These are phyloP conservation scores for Helicocarpus griseus DNA, from an alignment of 2,329 filamentous ascomycete genomes.

Conservation along the genomic window DNA sequence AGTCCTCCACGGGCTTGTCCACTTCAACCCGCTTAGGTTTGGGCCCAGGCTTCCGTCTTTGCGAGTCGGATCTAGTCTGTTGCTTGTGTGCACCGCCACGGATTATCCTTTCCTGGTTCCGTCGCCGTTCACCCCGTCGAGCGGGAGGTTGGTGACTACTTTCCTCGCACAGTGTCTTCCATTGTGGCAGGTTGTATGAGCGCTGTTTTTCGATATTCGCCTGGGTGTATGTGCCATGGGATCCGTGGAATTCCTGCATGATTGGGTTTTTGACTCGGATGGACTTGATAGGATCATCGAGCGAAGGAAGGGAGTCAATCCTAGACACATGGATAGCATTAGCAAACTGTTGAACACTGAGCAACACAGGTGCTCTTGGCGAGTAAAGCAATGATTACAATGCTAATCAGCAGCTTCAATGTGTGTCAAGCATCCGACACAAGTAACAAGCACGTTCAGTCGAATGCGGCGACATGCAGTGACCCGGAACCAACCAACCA, in stretches of 20 bases:
- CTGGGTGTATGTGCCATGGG: constrained; percentile 89
- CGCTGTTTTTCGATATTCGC: constrained; percentile 94
- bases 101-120: constrained; percentile 39
- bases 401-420: too few species aligned
- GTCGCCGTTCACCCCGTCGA: constrained; percentile 56
- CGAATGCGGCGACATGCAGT: background rate
- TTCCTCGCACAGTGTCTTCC: constrained; percentile 87
- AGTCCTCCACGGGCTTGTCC: constrained; percentile 31
- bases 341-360: too few species aligned
- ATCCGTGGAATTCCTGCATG: constrained; percentile 95
- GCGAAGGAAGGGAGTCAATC: constrained; percentile 60
- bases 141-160: constrained; percentile 94
- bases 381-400: too few species aligned
- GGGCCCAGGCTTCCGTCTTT: constrained; percentile 37
- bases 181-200: constrained; percentile 93
- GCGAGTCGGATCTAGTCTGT: constrained; percentile 28
- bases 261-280: constrained; percentile 95
- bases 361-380: too few species aligned
- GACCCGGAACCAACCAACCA: background rate
- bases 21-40: constrained; percentile 29
- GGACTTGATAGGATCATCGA: constrained; percentile 80
- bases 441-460: background rate
- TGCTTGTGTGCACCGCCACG: constrained; percentile 28
- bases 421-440: too few species aligned
- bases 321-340: constrained; percentile 26